Evolutionary conservation across 148 eudicot genomes (phyloP).

Genomic region (Salicornia ramosissima): DNA sequence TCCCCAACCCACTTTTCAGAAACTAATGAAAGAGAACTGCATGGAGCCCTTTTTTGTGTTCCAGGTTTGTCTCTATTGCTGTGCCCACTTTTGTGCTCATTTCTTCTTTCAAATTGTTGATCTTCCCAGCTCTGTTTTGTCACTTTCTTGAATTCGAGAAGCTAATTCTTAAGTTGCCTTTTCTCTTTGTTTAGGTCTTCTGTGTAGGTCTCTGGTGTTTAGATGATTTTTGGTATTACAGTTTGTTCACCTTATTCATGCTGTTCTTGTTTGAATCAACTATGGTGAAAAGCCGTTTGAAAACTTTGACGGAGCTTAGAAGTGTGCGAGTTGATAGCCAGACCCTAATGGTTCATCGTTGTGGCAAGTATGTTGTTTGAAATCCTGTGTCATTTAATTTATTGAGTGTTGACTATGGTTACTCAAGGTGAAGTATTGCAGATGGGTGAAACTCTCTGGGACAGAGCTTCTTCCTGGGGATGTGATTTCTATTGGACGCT

Average conservation of each 20-base stretch:
- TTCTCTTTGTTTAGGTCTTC: conserved; percentile 57
- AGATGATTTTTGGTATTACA: conserved; percentile 97
- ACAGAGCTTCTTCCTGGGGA: conserved; percentile 96
- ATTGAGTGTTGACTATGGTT: conserved; percentile 13
- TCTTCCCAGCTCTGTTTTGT: conserved; percentile 7
- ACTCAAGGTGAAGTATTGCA: conserved; percentile 29
- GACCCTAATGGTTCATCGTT: conserved; percentile 82
- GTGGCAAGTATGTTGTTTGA: conserved; percentile 82
- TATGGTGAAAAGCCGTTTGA: conserved; percentile 93
- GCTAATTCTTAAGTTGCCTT: background rate
- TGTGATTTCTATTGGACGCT: conserved; percentile 91
- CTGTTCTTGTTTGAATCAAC: conserved; percentile 97
- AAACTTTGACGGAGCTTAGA: conserved; percentile 96
- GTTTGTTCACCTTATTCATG: conserved; percentile 91
- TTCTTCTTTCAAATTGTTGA: background rate
- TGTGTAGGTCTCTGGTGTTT: conserved; percentile 99
- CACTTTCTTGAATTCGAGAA: background rate
- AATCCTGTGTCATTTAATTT: conserved; percentile 10
- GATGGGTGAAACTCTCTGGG: conserved; percentile 90
- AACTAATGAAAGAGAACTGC: conserved; percentile 93
- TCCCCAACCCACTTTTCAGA: conserved; percentile 97
- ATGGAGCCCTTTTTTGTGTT: conserved; percentile 99
- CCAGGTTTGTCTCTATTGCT: conserved; percentile 57
- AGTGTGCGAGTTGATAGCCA: conserved; percentile 93
- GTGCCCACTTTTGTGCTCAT: background rate